Evolutionary conservation across 768 basidiomycete species (phyloP), one percentile per base, ranked within the genome.

Genomic region (Boletus speciosus): DNA sequence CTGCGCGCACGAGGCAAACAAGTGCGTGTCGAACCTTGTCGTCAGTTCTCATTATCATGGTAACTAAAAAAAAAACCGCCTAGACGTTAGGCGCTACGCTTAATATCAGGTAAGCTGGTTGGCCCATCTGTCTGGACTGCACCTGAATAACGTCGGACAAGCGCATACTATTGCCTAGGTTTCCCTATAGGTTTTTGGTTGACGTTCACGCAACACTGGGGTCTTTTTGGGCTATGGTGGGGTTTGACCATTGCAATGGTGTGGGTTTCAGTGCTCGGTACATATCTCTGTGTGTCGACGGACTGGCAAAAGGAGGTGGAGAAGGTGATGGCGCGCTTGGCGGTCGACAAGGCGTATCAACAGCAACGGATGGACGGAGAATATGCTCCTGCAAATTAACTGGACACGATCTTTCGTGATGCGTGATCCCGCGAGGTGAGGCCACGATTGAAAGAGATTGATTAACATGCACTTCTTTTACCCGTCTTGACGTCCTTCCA

Each of bases 1-100:
- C 73, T 99, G 40, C 79, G 96, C 31, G 86, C 94, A 0, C 74
- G 83, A 37, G 93, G 95, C 6, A 89, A 87, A 68, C 90, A 90
- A 68, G 84, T 78, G 47, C 14, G 71, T 61, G 6, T 37, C 27
- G 42, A 50, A 2, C 1, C 10, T 2, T 21, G 6, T 11, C 16
- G 8, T 43, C 29, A 29, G 29, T 7, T 35, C 34, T 19, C 15
- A 1, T 27, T 40, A 6, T n/a, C n/a, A n/a, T 31, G 29, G 16
- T 49, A 21, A 51, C 39, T 23, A 21, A 52, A 31, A 31, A 15
- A 19, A 27, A 21, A 31, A 9, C 9, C 10, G 3, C n/a, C 29
- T 66, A 91, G 80, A 81, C 86, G 44, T 78, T 84, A 2, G 92
- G 93, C 9, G 92, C 93, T 0, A 55, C 91, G 27, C 74, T 94